These are phyloP conservation scores for Viridothelium virens DNA, from an alignment of 495 filamentous ascomycete species.

Conservation along the genomic window DNA sequence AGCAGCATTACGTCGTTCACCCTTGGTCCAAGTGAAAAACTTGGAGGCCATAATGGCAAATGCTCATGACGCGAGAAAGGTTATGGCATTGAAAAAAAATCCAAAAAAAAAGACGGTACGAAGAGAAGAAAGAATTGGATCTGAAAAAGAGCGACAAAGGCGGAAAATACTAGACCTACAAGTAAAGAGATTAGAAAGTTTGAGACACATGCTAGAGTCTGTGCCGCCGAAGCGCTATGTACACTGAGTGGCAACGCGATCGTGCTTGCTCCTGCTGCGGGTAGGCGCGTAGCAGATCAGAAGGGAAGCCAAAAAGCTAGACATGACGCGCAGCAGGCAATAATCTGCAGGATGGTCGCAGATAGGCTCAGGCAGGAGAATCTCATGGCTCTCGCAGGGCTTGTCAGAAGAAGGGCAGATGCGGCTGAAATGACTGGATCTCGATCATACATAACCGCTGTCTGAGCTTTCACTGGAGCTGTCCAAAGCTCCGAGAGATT, in stretches of 20 bases:
- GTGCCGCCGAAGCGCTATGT: neutral
- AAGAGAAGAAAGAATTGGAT: no score
- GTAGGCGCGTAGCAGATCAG: neutral
- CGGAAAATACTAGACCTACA: neutral
- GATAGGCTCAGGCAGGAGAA: neutral
- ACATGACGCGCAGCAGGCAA: neutral
- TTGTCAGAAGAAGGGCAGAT: neutral
- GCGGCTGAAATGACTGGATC: constrained; percentile 9
- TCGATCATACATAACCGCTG: neutral
- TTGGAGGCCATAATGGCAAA: constrained; percentile 29
- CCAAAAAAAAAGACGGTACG: neutral
- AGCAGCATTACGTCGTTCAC: constrained; percentile 24
- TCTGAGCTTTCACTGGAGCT: constrained; percentile 2
- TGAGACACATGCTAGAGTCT: neutral
- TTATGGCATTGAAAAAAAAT: neutral
- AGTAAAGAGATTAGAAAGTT: neutral
- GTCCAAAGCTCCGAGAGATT: neutral
- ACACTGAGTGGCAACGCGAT: neutral
- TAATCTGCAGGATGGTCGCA: constrained; percentile 1
- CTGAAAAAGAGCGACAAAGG: no score
- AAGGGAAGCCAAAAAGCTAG: neutral
- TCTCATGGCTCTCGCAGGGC: neutral
- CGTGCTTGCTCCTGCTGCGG: neutral
- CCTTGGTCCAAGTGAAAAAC: constrained; percentile 37
- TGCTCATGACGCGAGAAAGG: constrained; percentile 4